Evolutionary conservation across 345 rosid species (phyloP), one percentile per base, ranked within the genome.

Genomic region (Hibiscus mutabilis): DNA sequence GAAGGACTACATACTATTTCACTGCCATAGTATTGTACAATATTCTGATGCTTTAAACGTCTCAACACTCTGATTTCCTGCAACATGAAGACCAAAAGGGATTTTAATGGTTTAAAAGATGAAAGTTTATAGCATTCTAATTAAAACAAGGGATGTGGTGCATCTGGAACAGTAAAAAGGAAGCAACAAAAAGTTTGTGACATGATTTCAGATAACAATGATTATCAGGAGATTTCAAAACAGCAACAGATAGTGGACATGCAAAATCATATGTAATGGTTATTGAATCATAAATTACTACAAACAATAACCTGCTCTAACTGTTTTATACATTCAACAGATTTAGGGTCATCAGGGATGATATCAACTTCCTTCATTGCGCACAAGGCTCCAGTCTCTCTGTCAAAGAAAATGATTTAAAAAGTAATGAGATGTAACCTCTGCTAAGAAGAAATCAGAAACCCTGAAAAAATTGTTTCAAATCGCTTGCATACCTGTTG

Each of bases 361-460:
- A 87, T 72, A 74, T 83, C 82, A 27, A 89, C 89, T 76, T 84
- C 90, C 81, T 89, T 89, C 82, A 89, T 87, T 31, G 91, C 95
- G 80, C 91, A 89, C 62, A 68, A 74, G 70, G 95, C 95, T 77
- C 95, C 95, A 53, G 95, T 89, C 62, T 76, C 85, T 66, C 95
- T 89, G 80, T 56, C 52, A 63, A 15, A 77, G 51, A 2, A 64
- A 61, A 57, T 24, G 33, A 13, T 15, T 53, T 29, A 44, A 61
- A 37, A 42, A 24, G 14, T 11, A 59, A 35, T 56, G 12, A 47
- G 27, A 22, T 15, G 37, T 72, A 29, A 15, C 3, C 22, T 14
- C 35, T 14, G 37, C 37, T 56, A 60, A 61, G 42, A 59, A 72
- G n/a, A 73, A 40, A 27, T 24, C 65, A 69, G 15, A 35, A 42